Evolutionary conservation across 148 eudicot species (phyloP), one percentile per base, ranked within the genome.

Genomic region (Vaccinium myrtillus): DNA sequence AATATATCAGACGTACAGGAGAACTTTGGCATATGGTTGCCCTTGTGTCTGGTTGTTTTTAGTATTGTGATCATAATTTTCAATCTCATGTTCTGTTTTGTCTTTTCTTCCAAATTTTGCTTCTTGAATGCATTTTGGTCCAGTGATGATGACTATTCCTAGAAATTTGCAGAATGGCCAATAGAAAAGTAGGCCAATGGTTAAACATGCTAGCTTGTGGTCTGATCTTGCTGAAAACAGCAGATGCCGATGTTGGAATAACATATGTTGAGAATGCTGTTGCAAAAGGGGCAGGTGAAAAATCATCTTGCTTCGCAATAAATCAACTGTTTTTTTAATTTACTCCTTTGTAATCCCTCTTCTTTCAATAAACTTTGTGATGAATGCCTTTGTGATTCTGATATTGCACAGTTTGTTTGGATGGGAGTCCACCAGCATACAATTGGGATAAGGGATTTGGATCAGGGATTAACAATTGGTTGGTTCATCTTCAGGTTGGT

Each of bases 381-480:
- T 9, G 6, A 9, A 61, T 77, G 2, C 48, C 30, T 15, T 6
- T 76, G 54, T n/a, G 61, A 54, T 81, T 25, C 43, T 43, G 8
- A 55, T 53, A 13, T 63, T 70, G 18, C 84, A 81, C 94, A 95
- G 98, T 95, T 46, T 95, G 98, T 85, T 89, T 95, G 91, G 98
- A 95, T 86, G 98, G 98, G 79, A 94, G 93, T 75, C 95, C 98
- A 56, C 95, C 98, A 65, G 98, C 98, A 19, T 95, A 95, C 90
- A 94, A 93, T 85, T 81, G 92, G 82, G 92, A 91, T 82, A 87
- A 87, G 83, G 98, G 98, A 30, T 94, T 67, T 81, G 98, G 94
- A 73, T 61, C 88, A 63, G 98, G 98, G 74, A 79, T 90, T 54
- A 88, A 95, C 81, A 94, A 91, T 65, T 95, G 98, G 98, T 83